phyloP scores from a whole-genome alignment of 1,139 yeast genomes.

The Komagataea norvegica region DNA sequence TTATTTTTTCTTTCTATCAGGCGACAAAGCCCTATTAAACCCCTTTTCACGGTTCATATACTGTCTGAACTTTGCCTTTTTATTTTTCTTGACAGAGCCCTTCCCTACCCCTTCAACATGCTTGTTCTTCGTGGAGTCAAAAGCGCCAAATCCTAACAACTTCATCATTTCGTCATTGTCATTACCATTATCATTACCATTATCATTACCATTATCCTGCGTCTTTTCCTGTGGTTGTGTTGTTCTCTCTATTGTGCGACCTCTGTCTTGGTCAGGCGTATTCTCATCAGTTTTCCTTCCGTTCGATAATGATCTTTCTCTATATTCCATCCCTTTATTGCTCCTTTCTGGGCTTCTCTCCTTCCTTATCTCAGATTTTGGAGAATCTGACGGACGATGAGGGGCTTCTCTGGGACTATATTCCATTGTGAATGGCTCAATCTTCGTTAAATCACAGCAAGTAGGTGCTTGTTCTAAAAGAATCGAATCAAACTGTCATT shows the following conservation, averaged over 20 bases:
- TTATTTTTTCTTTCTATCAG: conserved; percentile 28
- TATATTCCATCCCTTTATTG: neutral
- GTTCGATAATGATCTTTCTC: conserved; percentile 6
- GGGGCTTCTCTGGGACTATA: no score
- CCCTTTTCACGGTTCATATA: conserved; percentile 64
- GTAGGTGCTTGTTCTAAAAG: no score
- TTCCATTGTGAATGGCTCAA: no score
- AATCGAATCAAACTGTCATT: conserved; percentile 2
- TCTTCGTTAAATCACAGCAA: no score
- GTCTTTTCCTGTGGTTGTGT: neutral
- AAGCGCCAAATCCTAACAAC: conserved; percentile 65
- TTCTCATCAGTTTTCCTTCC: neutral
- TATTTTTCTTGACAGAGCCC: conserved; percentile 41
- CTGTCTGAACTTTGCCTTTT: conserved; percentile 52
- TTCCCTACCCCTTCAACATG: conserved; percentile 47
- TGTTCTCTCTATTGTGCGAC: conserved; percentile 11
- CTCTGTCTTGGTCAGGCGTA: conserved; percentile 10
- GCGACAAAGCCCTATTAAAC: conserved; percentile 57
- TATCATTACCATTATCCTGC: neutral
- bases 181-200: conserved; percentile 10
- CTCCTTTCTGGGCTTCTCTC: conserved; percentile 5
- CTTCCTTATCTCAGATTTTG: neutral
- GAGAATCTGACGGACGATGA: no score
- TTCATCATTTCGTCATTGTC: conserved; percentile 27
- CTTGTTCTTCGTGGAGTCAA: conserved; percentile 57